These are phyloP conservation scores for Auricularia sp. DNA, from an alignment of 768 basidiomycete species.

Conservation along the genomic window DNA sequence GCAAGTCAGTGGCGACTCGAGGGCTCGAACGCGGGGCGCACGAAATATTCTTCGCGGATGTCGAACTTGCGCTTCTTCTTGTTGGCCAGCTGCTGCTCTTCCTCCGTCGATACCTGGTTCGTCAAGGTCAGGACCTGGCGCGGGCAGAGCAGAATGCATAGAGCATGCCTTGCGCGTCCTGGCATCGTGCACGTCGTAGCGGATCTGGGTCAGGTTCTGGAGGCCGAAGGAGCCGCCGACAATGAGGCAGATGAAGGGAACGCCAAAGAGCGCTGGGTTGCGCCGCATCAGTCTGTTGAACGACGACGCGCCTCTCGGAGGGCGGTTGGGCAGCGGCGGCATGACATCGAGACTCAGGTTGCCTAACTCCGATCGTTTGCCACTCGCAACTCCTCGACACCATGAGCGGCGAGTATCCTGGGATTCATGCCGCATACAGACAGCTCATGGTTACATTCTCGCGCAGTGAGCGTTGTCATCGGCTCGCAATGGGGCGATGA, in stretches of 20 bases:
- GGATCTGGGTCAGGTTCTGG: slow-evolving; percentile 73
- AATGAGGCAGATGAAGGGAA: slow-evolving; percentile 79
- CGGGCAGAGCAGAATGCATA: slow-evolving; percentile 8
- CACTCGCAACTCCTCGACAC: background rate
- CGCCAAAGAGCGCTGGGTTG: slow-evolving; percentile 67
- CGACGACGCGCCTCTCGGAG: slow-evolving; percentile 11
- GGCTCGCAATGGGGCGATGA: slow-evolving; percentile 92
- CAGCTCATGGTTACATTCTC: background rate
- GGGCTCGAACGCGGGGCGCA: slow-evolving; percentile 34
- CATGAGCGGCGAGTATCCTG: slow-evolving; percentile 25
- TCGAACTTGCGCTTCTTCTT: slow-evolving; percentile 73
- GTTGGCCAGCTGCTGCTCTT: slow-evolving; percentile 68
- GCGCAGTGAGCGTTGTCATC: slow-evolving; percentile 60
- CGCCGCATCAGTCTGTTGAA: slow-evolving; percentile 18
- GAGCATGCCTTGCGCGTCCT: slow-evolving; percentile 23
- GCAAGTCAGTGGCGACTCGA: background rate
- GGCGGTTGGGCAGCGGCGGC: slow-evolving; percentile 10
- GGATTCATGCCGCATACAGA: background rate
- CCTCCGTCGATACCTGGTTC: slow-evolving; percentile 48
- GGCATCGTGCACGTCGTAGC: slow-evolving; percentile 82
- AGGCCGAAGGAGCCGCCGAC: slow-evolving; percentile 82
- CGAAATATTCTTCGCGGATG: slow-evolving; percentile 92
- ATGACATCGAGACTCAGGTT: background rate
- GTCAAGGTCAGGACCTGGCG: background rate
- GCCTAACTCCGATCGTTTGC: background rate